Percentiles rank a stretch among this genome's conserved stretches.
These are phyloP conservation scores for Nidularia pulvinata DNA, from an alignment of 768 basidiomycete genomes.

Conservation along the genomic window DNA sequence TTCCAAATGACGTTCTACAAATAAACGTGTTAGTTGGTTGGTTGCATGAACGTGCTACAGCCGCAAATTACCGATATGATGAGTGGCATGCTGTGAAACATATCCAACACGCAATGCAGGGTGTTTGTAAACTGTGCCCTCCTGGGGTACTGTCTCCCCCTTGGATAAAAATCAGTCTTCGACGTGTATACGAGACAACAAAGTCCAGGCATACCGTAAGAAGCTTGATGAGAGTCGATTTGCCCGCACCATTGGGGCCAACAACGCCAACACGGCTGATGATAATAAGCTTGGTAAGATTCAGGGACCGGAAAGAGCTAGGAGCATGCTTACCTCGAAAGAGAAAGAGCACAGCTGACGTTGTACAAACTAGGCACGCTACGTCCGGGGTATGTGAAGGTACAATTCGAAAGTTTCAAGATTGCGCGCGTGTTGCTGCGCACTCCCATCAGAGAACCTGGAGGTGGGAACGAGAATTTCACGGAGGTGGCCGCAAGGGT, in stretches of 20 bases:
- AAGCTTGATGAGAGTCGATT: conserved; percentile 94
- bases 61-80: conserved; percentile 73
- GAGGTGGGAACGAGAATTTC: conserved; percentile 95
- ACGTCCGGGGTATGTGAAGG: conserved; percentile 92
- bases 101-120: conserved; percentile 93
- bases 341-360: conserved; percentile 91
- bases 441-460: conserved; percentile 96
- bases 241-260: conserved; percentile 95
- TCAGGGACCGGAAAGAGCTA: no score
- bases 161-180: conserved; percentile 20
- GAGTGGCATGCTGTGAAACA: conserved; percentile 97
- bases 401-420: conserved; percentile 88
- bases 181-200: neutral
- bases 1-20: conserved; percentile 84
- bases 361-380: conserved; percentile 77
- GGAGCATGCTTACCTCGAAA: conserved; percentile 66
- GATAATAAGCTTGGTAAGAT: conserved; percentile 1
- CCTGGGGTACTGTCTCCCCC: conserved; percentile 93
- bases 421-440: conserved; percentile 96
- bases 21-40: conserved; percentile 7
- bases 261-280: conserved; percentile 86
- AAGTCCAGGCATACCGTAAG: conserved; percentile 60
- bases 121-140: conserved; percentile 93
- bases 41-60: neutral
- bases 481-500: conserved; percentile 91